phyloP scores from a whole-genome alignment of 495 filamentous ascomycete genomes.

The Penicillium chermesinum region DNA sequence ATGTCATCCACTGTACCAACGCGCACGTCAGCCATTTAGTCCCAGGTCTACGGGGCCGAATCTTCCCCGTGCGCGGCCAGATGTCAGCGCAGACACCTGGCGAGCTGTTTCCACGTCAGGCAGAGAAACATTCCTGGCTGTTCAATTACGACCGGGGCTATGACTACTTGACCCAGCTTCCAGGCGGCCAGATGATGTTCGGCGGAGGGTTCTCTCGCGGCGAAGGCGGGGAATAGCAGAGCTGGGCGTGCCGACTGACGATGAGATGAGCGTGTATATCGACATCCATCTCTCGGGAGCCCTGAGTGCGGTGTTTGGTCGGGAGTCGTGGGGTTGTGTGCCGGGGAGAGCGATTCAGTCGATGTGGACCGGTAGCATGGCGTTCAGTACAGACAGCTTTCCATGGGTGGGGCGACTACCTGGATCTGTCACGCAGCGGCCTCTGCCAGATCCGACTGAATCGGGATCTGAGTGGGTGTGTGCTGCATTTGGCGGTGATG shows the following conservation, averaged over 20 bases:
- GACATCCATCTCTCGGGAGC: conserved; percentile 32
- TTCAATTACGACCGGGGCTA: conserved; percentile 59
- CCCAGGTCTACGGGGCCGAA: conserved; percentile 60
- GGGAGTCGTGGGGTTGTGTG: conserved; percentile 29
- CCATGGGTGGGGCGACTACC: conserved; percentile 71
- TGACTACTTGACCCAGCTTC: conserved; percentile 75
- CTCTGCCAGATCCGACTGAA: conserved; percentile 15
- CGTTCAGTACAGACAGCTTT: conserved; percentile 60
- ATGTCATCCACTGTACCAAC: conserved; percentile 74
- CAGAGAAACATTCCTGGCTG: conserved; percentile 29
- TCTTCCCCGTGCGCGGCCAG: conserved; percentile 63
- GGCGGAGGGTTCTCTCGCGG: conserved; percentile 53
- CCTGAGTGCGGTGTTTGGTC: conserved; percentile 25
- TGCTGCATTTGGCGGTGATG: conserved; percentile 68
- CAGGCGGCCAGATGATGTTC: conserved; percentile 57
- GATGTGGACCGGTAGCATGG: conserved; percentile 85
- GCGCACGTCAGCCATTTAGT: conserved; percentile 70
- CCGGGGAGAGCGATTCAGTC: conserved; percentile 45
- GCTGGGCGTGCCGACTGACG: conserved; percentile 25
- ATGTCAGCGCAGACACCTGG: conserved; percentile 60
- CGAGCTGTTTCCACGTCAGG: conserved; percentile 29
- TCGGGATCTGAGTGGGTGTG: conserved; percentile 49
- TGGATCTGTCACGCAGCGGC: conserved; percentile 35
- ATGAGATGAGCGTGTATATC: conserved; percentile 27
- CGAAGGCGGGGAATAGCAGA: conserved; percentile 45